Conservation (phyloP, 176 grass and related monocot genomes). For the sorghum (Sorghum bicolor) region DNA sequence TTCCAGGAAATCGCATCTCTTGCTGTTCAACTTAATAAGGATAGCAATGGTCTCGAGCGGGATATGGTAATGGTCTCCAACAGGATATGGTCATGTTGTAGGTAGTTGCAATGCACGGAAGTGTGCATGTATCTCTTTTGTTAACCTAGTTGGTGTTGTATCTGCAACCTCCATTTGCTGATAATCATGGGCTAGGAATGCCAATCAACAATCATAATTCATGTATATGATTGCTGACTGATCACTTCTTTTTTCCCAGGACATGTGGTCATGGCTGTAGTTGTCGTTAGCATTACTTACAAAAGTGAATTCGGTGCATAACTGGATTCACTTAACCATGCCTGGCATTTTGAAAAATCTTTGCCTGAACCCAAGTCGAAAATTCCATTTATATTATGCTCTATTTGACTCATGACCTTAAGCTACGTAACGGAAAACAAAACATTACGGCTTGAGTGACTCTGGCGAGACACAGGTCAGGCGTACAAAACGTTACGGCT, state of each 20-base stretch:
- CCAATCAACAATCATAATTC: background rate
- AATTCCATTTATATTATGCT: too few relatives aligned
- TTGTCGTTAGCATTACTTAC: background rate
- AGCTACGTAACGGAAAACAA: too few relatives aligned
- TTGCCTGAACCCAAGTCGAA: too few relatives aligned
- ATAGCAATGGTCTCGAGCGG: background rate
- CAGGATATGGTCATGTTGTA: background rate
- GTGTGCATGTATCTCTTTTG: background rate
- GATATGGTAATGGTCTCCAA: background rate
- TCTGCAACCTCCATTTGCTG: background rate
- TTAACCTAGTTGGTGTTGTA: background rate
- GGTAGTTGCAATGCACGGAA: conserved; percentile 17
- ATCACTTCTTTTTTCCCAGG: background rate
- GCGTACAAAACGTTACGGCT: too few relatives aligned
- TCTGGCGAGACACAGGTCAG: too few relatives aligned
- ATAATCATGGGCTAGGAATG: background rate
- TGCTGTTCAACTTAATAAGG: background rate
- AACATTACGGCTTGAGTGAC: too few relatives aligned
- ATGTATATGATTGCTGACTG: background rate
- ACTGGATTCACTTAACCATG: background rate
- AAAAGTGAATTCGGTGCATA: too few relatives aligned
- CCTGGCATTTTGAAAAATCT: too few relatives aligned
- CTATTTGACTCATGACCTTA: too few relatives aligned
- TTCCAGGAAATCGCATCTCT: conserved; percentile 31
- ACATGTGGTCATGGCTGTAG: background rate